A percentile compares a stretch with the other conserved stretches of the same genome.
Evolutionary conservation across 1,284 basidiomycete genomes (phyloP).

Genomic region (Boletellus deceptivus): DNA sequence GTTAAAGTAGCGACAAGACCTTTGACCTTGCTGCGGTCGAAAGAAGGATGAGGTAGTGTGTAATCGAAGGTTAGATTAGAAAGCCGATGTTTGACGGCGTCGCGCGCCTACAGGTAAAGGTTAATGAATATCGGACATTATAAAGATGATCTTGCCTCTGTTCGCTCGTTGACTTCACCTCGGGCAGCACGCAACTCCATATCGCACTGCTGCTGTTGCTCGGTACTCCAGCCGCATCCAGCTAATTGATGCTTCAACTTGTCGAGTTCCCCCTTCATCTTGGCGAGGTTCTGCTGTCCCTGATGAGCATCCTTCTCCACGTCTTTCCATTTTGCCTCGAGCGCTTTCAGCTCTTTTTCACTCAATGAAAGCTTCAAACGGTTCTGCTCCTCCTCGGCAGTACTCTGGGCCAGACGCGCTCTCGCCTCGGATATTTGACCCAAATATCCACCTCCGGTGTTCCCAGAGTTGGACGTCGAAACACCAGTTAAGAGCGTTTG

Average conservation of each 20-base stretch:
- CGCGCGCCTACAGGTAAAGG: slow-evolving; percentile 57
- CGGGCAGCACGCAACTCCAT: slow-evolving; percentile 56
- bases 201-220: slow-evolving; percentile 71
- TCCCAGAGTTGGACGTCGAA: slow-evolving; percentile 60
- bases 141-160: slow-evolving; percentile 53
- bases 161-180: slow-evolving; percentile 55
- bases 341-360: slow-evolving; percentile 77
- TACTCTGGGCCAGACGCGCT: slow-evolving; percentile 70
- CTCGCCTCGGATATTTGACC: slow-evolving; percentile 93
- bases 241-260: slow-evolving; percentile 53
- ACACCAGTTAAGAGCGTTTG: slow-evolving; percentile 95
- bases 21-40: slow-evolving; percentile 87
- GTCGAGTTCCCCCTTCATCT: slow-evolving; percentile 62
- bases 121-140: slow-evolving; percentile 2
- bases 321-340: slow-evolving; percentile 81
- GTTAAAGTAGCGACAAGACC: slow-evolving; percentile 91
- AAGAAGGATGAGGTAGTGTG: slow-evolving; percentile 72
- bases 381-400: slow-evolving; percentile 85
- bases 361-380: slow-evolving; percentile 77
- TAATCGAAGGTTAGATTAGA: slow-evolving; percentile 86
- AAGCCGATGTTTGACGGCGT: slow-evolving; percentile 67
- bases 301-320: slow-evolving; percentile 83
- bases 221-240: slow-evolving; percentile 76
- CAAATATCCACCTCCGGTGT: slow-evolving; percentile 86
- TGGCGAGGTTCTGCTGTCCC: slow-evolving; percentile 68